phyloP scores from a whole-genome alignment of 768 basidiomycete genomes.

The Phanerodontia chrysosporium region DNA sequence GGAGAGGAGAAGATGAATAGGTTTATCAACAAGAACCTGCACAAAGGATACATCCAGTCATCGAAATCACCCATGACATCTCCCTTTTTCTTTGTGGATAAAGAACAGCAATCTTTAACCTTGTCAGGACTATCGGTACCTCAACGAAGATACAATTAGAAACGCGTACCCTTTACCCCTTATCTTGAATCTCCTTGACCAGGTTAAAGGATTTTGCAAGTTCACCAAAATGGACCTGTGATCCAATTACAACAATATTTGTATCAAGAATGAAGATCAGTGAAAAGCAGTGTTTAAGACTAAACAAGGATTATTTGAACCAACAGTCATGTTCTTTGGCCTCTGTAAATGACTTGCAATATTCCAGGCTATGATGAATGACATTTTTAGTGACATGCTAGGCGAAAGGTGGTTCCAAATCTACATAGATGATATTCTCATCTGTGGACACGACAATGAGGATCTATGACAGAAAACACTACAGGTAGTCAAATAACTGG shows the following conservation, averaged over 20 bases:
- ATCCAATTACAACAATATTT: conserved; percentile 29
- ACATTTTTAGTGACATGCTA: conserved; percentile 28
- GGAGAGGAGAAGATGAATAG: conserved; percentile 13
- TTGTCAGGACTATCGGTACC: conserved; percentile 23
- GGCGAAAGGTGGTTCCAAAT: conserved; percentile 30
- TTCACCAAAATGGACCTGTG: conserved; percentile 31
- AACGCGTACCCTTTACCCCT: conserved; percentile 31
- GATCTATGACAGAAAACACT: conserved; percentile 18
- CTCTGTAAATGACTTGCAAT: conserved; percentile 33
- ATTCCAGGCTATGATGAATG: conserved; percentile 30
- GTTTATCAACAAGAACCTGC: conserved; percentile 21
- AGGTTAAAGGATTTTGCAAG: conserved; percentile 6
- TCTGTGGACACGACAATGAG: conserved; percentile 22
- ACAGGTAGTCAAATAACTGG: conserved; percentile 20
- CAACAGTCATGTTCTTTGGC: conserved; percentile 36
- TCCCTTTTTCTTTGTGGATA: conserved; percentile 27
- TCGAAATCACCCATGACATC: conserved; percentile 19
- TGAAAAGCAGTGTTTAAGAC: conserved; percentile 38
- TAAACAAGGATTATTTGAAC: conserved; percentile 35
- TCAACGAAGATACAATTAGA: conserved; percentile 33
- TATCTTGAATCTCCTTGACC: conserved; percentile 25
- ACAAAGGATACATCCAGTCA: conserved; percentile 17
- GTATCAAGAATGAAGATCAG: conserved; percentile 36
- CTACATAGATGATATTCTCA: conserved; percentile 38
- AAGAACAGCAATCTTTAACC: conserved; percentile 24